Base-by-base conservation (phyloP, 345 rosid genomes). In the Moringa oleifera region DNA sequence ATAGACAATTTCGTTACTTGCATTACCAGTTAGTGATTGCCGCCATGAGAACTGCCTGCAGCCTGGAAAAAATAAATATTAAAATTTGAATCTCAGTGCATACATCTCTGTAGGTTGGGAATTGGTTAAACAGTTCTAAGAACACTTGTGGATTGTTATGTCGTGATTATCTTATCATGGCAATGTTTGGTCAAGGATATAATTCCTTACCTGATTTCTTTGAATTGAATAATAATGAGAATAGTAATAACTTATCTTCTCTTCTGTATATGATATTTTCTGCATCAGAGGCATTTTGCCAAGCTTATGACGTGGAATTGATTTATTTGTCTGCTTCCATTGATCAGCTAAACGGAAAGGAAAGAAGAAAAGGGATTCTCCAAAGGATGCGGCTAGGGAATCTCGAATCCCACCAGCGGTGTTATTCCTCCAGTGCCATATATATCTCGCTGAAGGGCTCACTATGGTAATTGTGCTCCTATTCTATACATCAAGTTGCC, bases 401-500 rank as follows among this genome's bases (percentile, higher is more conserved):
- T 47, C 80, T 65, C 84, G 85, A 75, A 79, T 87, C 45, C 88
- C 93, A 54, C 85, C 93, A 23, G 70, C 80, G 20, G 85, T 91
- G 66, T 66, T 70, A 64, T 83, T 87, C 77, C 88, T 95, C 76
- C 93, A 89, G 68, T 87, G 96, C 65, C 86, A 87, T 59, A 78
- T 90, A 65, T 81, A 76, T 76, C 82, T 95, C 73, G 91, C 97
- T 47, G 93, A 94, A 77, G 99, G 99, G 69, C 89, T 94, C 41
- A 77, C 91, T 8, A 73, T 88, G 95, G 99, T 94, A 71, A 68
- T 51, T 21, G 18, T n/a, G n/a, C n/a, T n/a, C n/a, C n/a, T n/a
- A n/a, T n/a, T n/a, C n/a, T n/a, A n/a, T n/a, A n/a, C n/a, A n/a
- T n/a, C n/a, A n/a, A n/a, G n/a, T n/a, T n/a, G n/a, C n/a, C n/a